phyloP scores from a whole-genome alignment of 192 early-diverging fungal genomes.

The Coemansia sp. region DNA sequence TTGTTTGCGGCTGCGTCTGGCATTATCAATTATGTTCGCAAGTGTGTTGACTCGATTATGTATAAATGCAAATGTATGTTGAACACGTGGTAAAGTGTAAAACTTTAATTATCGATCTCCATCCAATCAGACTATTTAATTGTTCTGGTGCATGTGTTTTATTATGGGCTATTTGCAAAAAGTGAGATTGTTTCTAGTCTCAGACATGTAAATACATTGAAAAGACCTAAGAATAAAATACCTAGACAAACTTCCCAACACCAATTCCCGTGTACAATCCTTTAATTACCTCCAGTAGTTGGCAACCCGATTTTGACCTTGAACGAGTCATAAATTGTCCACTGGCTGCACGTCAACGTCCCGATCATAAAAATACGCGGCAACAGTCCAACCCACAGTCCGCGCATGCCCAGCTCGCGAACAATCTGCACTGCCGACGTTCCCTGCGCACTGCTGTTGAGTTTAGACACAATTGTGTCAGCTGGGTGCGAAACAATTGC shows the following conservation, averaged over 20 bases:
- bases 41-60: no score
- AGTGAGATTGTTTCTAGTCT: no score
- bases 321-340: slow-evolving; percentile 74
- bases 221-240: no score
- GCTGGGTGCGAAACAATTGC: slow-evolving; percentile 85
- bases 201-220: no score
- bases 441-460: slow-evolving; percentile 43
- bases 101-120: no score
- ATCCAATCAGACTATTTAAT: no score
- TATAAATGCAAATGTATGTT: no score
- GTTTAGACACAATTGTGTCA: slow-evolving; percentile 68
- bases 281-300: slow-evolving; percentile 33
- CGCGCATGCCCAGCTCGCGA: slow-evolving; percentile 56
- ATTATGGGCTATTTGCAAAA: no score
- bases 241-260: no score
- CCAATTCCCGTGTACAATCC: no score
- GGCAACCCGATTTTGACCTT: slow-evolving; percentile 63
- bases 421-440: slow-evolving; percentile 18
- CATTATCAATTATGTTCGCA: not conserved
- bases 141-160: no score
- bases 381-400: slow-evolving; percentile 72
- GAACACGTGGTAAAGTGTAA: no score
- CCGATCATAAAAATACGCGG: slow-evolving; percentile 86
- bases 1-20: not conserved
- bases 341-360: slow-evolving; percentile 76